These are phyloP conservation scores for Leptographium wingfieldii DNA, from an alignment of 2,329 filamentous ascomycete species.

Conservation along the genomic window DNA sequence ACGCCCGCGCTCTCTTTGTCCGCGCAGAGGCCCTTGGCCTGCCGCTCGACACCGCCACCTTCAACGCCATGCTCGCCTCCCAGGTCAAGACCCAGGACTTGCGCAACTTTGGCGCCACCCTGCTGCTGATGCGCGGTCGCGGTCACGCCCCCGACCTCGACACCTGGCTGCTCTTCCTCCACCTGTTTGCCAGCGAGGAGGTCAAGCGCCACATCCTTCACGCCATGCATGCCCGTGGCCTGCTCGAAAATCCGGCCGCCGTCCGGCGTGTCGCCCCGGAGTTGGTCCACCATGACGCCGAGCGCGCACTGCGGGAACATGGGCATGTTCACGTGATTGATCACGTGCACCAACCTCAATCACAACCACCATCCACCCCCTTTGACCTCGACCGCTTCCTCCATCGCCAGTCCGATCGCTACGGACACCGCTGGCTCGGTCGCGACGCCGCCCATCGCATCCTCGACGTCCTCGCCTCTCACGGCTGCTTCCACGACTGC, in stretches of 20 bases:
- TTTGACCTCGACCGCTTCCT: constrained; percentile 23
- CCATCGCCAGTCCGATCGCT: constrained; percentile 26
- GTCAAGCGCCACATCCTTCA: constrained; percentile 32
- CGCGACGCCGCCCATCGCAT: constrained; percentile 23
- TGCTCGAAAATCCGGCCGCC: constrained; percentile 25
- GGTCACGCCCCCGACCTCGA: constrained; percentile 27
- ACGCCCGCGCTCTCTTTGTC: constrained; percentile 22
- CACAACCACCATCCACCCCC: background rate
- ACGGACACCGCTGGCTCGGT: constrained; percentile 34
- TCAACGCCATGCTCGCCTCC: constrained; percentile 33
- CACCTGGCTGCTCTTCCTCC: constrained; percentile 37
- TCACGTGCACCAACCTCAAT: too few species aligned
- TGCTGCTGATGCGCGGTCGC: constrained; percentile 27
- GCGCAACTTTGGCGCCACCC: constrained; percentile 26
- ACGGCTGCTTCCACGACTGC: constrained; percentile 21
- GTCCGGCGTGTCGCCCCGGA: constrained; percentile 26
- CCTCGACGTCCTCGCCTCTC: constrained; percentile 28
- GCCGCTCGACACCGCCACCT: constrained; percentile 32
- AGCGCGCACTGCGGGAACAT: constrained; percentile 19
- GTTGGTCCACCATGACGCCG: constrained; percentile 31
- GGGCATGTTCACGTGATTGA: too few species aligned
- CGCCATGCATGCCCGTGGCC: constrained; percentile 31
- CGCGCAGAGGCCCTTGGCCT: constrained; percentile 24
- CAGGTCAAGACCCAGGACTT: constrained; percentile 28
- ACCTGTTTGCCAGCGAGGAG: constrained; percentile 47